A percentile compares a stretch with the other conserved stretches of the same genome.
Conservation (phyloP, 2,329 filamentous ascomycete genomes). For the Microsporum ferrugineum region DNA sequence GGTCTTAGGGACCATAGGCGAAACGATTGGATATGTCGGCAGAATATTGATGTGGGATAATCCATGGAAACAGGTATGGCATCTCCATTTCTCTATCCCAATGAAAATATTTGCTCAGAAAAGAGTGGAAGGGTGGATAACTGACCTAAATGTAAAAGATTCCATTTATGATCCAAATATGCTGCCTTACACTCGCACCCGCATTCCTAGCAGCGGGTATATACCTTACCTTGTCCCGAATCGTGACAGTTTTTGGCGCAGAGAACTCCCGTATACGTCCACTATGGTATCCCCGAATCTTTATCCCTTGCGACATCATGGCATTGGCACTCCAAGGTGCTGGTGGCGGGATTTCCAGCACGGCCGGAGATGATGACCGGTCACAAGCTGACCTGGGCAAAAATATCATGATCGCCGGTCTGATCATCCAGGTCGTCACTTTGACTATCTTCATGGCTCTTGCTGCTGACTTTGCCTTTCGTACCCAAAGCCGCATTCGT, state of each 20-base stretch:
- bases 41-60: conserved; percentile 47
- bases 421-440: conserved; percentile 33
- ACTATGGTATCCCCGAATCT: conserved; percentile 32
- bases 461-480: conserved; percentile 23
- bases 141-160: not conserved
- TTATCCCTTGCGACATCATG: conserved; percentile 52
- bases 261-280: conserved; percentile 25
- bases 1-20: conserved; percentile 42
- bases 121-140: not conserved
- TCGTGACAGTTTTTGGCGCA: conserved; percentile 27
- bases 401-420: conserved; percentile 32
- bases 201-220: conserved; percentile 54
- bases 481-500: conserved; percentile 7
- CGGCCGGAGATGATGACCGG: conserved; percentile 20
- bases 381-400: conserved; percentile 20
- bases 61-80: conserved; percentile 22
- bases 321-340: conserved; percentile 50
- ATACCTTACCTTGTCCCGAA: conserved; percentile 47
- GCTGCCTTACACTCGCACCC: conserved; percentile 52
- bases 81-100: not conserved
- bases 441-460: conserved; percentile 25
- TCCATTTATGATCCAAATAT: conserved; percentile 24
- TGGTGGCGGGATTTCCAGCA: conserved; percentile 46
- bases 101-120: not conserved
- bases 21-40: conserved; percentile 50